These are phyloP conservation scores for Lonicera japonica DNA, from an alignment of 129 eudicot genomes.

Conservation along the genomic window DNA sequence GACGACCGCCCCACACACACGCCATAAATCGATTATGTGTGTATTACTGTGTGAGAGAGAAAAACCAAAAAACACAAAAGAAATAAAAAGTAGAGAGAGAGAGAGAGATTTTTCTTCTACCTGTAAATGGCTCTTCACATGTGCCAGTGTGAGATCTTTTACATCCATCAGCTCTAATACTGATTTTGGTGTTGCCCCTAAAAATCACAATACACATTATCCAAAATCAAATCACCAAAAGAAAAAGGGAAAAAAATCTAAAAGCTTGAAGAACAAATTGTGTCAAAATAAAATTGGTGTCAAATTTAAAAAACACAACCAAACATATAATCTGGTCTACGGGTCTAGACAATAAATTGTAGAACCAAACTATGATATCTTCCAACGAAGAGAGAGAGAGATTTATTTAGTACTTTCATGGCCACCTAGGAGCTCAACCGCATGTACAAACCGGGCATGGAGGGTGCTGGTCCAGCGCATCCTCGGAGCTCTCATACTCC, in stretches of 20 bases:
- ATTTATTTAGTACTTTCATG: slow-evolving; percentile 60
- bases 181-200: slow-evolving; percentile 93
- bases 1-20: slow-evolving; percentile 21
- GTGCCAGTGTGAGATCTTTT: slow-evolving; percentile 90
- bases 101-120: slow-evolving; percentile 37
- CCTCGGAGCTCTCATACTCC: slow-evolving; percentile 88
- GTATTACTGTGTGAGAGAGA: no score
- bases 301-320: not conserved
- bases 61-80: no score
- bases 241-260: no score
- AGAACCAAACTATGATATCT: no score
- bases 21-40: not conserved
- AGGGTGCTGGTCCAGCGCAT: slow-evolving; percentile 96
- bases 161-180: slow-evolving; percentile 98
- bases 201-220: not conserved
- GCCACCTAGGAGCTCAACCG: slow-evolving; percentile 96
- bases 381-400: slow-evolving; percentile 6
- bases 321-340: not conserved
- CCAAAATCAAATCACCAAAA: not conserved
- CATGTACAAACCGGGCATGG: slow-evolving; percentile 82
- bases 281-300: no score
- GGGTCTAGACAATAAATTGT: not conserved
- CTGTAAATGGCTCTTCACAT: slow-evolving; percentile 96
- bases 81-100: not conserved
- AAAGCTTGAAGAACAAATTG: no score